Evolutionary conservation across 139 green algal species (phyloP).

Genomic region (Axilococcus clingmanii): DNA sequence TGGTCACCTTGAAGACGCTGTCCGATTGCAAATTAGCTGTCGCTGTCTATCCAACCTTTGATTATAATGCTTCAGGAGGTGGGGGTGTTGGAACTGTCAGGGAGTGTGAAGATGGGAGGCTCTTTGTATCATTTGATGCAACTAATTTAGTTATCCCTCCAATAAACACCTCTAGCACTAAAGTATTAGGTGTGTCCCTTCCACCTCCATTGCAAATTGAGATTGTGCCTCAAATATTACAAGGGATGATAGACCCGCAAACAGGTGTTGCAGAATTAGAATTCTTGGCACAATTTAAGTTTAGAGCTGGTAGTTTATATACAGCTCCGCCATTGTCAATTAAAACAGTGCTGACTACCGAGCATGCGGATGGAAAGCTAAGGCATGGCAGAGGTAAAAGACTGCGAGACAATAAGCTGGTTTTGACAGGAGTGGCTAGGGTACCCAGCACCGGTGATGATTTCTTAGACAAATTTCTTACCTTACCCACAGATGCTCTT

Average conservation of each 20-base stretch:
- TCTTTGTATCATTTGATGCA: slow-evolving; percentile 22
- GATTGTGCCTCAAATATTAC: slow-evolving; percentile 42
- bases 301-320: slow-evolving; percentile 47
- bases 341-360: slow-evolving; percentile 54
- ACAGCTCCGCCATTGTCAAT: slow-evolving; percentile 43
- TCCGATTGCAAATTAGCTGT: slow-evolving; percentile 37
- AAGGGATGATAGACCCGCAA: slow-evolving; percentile 50
- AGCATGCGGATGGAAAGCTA: slow-evolving; percentile 31
- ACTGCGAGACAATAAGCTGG: slow-evolving; percentile 13
- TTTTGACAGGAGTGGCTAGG: slow-evolving; percentile 35
- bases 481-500: slow-evolving; percentile 65
- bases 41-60: slow-evolving; percentile 46
- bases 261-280: slow-evolving; percentile 57
- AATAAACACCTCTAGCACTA: slow-evolving; percentile 48
- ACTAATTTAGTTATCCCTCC: slow-evolving; percentile 50
- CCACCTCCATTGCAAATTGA: slow-evolving; percentile 63
- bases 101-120: background rate
- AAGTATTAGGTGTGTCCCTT: slow-evolving; percentile 60
- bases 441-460: slow-evolving; percentile 46
- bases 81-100: slow-evolving; percentile 37
- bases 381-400: slow-evolving; percentile 19
- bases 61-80: slow-evolving; percentile 63
- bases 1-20: slow-evolving; percentile 27
- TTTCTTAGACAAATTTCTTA: slow-evolving; percentile 68
- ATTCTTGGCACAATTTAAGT: slow-evolving; percentile 60